Conservation (phyloP, 805 yeast species). For the Hanseniaspora vineae region DNA sequence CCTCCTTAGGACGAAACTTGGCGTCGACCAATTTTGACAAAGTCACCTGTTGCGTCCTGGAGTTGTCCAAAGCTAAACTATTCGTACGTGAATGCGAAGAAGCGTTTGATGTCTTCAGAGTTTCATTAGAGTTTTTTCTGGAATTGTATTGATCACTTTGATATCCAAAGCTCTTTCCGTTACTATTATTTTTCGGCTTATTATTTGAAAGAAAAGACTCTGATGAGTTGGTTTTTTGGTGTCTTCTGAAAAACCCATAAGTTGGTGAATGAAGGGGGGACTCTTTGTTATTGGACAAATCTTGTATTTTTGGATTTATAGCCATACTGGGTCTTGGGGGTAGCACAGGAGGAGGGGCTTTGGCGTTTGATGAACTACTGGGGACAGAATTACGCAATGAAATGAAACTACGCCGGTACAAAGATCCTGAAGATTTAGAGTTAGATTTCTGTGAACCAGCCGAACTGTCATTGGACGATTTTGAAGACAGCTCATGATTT, state of each 20-base stretch:
- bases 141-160: neutral
- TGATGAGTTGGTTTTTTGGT: constrained; percentile 49
- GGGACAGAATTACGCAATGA: constrained; percentile 17
- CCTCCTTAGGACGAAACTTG: constrained; percentile 12
- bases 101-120: neutral
- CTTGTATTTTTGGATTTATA: too few species aligned
- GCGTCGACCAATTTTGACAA: neutral
- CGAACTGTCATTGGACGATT: too few species aligned
- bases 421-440: constrained; percentile 19
- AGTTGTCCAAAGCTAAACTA: neutral
- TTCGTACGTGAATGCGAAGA: neutral
- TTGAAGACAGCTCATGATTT: too few species aligned
- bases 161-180: neutral
- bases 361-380: neutral
- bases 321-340: neutral
- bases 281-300: neutral
- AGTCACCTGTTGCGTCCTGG: neutral
- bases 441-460: too few species aligned
- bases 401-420: constrained; percentile 24
- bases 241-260: constrained; percentile 44
- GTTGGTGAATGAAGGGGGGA: constrained; percentile 14
- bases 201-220: constrained; percentile 35
- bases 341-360: neutral
- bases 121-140: neutral
- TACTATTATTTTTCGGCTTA: constrained; percentile 18